phyloP scores from a whole-genome alignment of 2,329 filamentous ascomycete species.

The Botrytis paeoniae region DNA sequence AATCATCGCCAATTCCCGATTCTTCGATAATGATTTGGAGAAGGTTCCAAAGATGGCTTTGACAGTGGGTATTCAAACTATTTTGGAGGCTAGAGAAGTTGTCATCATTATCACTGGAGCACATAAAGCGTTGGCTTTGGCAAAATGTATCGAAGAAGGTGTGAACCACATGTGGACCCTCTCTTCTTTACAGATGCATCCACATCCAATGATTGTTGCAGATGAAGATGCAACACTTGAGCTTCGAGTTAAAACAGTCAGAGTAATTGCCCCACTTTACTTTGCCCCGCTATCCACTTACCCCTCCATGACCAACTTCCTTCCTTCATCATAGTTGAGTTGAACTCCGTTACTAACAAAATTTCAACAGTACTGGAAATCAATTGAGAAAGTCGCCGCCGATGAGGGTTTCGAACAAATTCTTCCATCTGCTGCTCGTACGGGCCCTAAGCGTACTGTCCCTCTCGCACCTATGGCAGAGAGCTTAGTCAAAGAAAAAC shows the following conservation, averaged over 20 bases:
- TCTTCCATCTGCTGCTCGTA: slow-evolving; percentile 54
- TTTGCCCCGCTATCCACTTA: background rate
- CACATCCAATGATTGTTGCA: slow-evolving; percentile 76
- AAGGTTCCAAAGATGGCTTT: slow-evolving; percentile 78
- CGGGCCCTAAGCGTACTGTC: slow-evolving; percentile 41
- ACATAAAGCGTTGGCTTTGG: slow-evolving; percentile 75
- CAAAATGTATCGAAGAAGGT: slow-evolving; percentile 76
- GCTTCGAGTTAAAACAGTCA: slow-evolving; percentile 71
- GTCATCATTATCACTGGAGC: slow-evolving; percentile 79
- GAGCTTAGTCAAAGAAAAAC: slow-evolving; percentile 29
- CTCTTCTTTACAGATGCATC: slow-evolving; percentile 76
- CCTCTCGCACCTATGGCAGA: slow-evolving; percentile 27
- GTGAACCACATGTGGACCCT: slow-evolving; percentile 92
- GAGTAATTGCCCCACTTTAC: slow-evolving; percentile 42
- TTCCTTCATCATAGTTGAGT: background rate
- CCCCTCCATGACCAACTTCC: background rate
- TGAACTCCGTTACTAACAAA: background rate
- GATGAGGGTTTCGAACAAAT: slow-evolving; percentile 57
- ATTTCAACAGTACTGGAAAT: slow-evolving; percentile 60
- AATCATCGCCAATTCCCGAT: slow-evolving; percentile 79
- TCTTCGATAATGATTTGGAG: slow-evolving; percentile 72
- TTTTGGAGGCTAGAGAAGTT: slow-evolving; percentile 77
- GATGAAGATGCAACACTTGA: slow-evolving; percentile 77
- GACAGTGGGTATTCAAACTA: slow-evolving; percentile 81
- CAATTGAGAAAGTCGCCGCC: slow-evolving; percentile 62